Evolutionary conservation across 2,329 filamentous ascomycete species (phyloP), one percentile per base, ranked within the genome.

Genomic region (Verticillium tricorpus): DNA sequence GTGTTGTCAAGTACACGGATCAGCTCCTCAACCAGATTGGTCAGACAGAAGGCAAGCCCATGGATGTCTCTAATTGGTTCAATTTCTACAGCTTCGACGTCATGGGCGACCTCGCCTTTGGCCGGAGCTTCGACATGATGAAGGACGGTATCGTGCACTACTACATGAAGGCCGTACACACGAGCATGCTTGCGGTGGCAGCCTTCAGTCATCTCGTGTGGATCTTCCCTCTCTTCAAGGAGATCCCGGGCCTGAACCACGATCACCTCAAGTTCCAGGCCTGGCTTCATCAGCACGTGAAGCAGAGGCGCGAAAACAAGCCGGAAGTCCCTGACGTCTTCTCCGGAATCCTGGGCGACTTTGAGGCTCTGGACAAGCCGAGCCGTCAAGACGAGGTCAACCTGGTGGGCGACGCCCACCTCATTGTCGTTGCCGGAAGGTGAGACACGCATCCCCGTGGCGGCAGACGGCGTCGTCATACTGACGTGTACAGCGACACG

Each of bases 81-180:
- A 73, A 71, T 60, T 74, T 74, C 55, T 75, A 73, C 58, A 70
- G 70, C 64, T 77, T 77, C 45, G 76, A 78, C 22, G 69, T 78
- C 5, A 77, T 79, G 77, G 76, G 74, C 1, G 74, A 78, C 57
- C 66, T 79, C 40, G 76, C 73, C 5, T 78, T 78, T 55, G 74
- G 72, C 1, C 68, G 71, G 34, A 67, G 69, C 5, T 78, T 76
- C 56, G 65, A 72, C 11, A 74, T 75, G 74, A 66, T 78, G 15
- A 63, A 61, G 31, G 62, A 66, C 1, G 71, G 69, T 3, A 60
- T 69, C 11, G 67, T 69, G 40, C 68, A 70, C 55, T 68, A 67
- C 59, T 72, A 65, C 31, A 71, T 72, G 66, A 66, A 62, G 8
- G 65, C 67, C 1, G 55, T 68, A 3, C 70, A 70, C 31, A 60